These are phyloP conservation scores for Pisolithus thermaeus DNA, from an alignment of 1,284 basidiomycete species.

Conservation along the genomic window DNA sequence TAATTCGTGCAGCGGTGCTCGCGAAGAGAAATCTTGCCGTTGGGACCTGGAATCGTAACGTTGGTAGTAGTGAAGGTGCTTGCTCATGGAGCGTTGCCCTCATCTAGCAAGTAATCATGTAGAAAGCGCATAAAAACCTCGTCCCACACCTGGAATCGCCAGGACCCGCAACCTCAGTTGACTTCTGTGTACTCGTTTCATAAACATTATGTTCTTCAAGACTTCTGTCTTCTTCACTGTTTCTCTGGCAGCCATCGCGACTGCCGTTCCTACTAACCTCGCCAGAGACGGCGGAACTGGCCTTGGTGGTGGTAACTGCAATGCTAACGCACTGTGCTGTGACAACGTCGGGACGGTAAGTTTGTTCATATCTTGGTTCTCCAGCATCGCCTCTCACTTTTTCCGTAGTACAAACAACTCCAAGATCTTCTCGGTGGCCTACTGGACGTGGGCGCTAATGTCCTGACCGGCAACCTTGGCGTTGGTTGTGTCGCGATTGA, in stretches of 20 bases:
- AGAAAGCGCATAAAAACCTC: too few species aligned
- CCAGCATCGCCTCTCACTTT: neutral
- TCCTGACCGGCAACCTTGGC: neutral
- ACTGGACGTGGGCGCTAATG: neutral
- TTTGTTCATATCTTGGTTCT: neutral
- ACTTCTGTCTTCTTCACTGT: conserved; percentile 4
- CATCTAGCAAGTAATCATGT: neutral
- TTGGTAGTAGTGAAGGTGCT: too few species aligned
- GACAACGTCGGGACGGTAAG: neutral
- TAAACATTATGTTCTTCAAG: conserved; percentile 11
- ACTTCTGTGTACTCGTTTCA: neutral
- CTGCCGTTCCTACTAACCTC: conserved; percentile 7
- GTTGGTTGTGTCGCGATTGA: neutral
- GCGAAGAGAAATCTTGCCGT: too few species aligned
- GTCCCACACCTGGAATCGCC: too few species aligned
- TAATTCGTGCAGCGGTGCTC: too few species aligned
- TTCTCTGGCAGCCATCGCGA: conserved; percentile 5
- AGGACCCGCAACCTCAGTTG: too few species aligned
- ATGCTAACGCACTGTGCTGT: neutral
- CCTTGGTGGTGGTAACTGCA: neutral
- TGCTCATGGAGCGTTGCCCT: too few species aligned
- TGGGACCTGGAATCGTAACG: too few species aligned
- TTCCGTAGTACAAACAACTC: neutral
- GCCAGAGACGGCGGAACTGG: neutral
- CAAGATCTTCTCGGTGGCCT: neutral